Conservation (phyloP, 148 eudicot genomes). For the Amaranthus cruentus region DNA sequence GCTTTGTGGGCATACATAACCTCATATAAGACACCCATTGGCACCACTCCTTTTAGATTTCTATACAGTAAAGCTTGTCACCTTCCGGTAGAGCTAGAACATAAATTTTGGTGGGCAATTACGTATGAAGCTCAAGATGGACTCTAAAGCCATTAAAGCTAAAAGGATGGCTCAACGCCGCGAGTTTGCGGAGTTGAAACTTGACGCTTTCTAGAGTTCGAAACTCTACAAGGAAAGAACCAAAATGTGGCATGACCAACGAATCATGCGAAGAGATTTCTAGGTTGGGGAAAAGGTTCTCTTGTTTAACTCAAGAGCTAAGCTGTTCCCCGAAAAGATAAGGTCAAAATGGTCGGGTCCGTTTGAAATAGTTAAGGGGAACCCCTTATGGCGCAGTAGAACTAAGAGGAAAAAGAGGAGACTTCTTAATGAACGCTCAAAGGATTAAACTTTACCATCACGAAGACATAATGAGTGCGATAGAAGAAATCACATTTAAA, state of each 20-base stretch:
- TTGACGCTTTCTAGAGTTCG: constrained; percentile 2
- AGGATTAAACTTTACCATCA: neutral
- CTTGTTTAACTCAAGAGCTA: neutral
- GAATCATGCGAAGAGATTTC: no score
- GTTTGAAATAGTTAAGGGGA: neutral
- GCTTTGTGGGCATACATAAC: no score
- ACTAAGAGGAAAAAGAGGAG: neutral
- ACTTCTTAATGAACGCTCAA: constrained; percentile 26
- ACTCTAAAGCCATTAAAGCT: neutral
- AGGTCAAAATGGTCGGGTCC: neutral
- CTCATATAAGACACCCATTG: no score
- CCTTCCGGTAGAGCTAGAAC: no score
- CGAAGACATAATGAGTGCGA: no score
- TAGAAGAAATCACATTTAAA: no score
- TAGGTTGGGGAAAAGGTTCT: neutral
- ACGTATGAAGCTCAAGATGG: no score
- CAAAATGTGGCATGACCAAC: neutral
- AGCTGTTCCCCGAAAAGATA: neutral
- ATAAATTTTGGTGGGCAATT: no score
- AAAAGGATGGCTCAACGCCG: neutral
- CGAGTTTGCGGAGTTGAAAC: neutral
- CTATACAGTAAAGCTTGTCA: no score
- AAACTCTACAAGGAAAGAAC: constrained; percentile 7
- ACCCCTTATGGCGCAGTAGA: neutral
- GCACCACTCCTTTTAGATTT: no score